Evolutionary conservation across 805 yeast species (phyloP).

Genomic region (Grigorovia yakushimaensis): DNA sequence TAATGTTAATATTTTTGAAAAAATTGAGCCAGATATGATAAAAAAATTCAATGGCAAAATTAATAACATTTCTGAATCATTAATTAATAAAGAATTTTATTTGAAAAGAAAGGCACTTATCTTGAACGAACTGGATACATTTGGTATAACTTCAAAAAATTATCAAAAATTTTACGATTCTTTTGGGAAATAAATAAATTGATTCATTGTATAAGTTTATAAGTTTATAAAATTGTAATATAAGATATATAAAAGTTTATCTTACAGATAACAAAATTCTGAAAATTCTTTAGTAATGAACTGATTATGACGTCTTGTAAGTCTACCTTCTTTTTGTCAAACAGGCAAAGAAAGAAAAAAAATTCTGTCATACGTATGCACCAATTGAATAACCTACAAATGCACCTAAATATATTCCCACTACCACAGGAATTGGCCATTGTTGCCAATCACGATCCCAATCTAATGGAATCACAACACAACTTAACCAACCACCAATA

Average conservation of each 20-base stretch:
- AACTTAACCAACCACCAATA: constrained; percentile 87
- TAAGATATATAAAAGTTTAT: too few relatives aligned
- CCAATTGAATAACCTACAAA: constrained; percentile 46
- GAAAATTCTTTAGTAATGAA: background rate
- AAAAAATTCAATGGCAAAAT: constrained; percentile 14
- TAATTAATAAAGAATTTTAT: constrained; percentile 24
- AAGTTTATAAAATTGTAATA: background rate
- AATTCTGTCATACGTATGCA: constrained; percentile 18
- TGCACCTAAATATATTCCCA: constrained; percentile 72
- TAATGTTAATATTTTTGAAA: constrained; percentile 12
- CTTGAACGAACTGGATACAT: constrained; percentile 9
- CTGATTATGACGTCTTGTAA: background rate
- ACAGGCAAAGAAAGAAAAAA: too few relatives aligned
- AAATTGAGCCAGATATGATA: constrained; percentile 9
- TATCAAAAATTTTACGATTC: constrained; percentile 13
- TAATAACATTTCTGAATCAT: constrained; percentile 23
- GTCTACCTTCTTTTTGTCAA: too few relatives aligned
- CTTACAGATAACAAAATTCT: too few relatives aligned
- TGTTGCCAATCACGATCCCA: constrained; percentile 98
- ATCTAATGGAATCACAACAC: constrained; percentile 86
- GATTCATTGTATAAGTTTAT: background rate
- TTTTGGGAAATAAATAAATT: constrained; percentile 4
- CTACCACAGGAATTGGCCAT: constrained; percentile 84
- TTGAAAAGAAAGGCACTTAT: constrained; percentile 14
- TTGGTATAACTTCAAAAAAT: constrained; percentile 19